A percentile compares a stretch with the other conserved stretches of the same genome.
phyloP scores from a whole-genome alignment of 78 protist species.

The Paulinella micropora region DNA sequence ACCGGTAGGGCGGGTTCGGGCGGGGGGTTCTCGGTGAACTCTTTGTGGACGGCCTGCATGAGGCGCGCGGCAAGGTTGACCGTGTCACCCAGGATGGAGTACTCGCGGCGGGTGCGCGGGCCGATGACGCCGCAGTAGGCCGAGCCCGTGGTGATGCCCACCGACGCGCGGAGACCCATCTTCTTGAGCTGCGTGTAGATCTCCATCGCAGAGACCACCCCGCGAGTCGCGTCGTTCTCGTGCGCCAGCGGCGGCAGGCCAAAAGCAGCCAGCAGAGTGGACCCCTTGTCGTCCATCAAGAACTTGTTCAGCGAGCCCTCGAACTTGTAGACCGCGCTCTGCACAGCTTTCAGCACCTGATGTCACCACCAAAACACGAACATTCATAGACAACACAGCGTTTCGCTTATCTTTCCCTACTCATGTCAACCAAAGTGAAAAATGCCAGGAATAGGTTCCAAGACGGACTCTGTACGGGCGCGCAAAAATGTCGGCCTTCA shows the following conservation, averaged over 20 bases:
- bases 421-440: too few species aligned
- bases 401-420: too few species aligned
- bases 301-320: slow-evolving; percentile 25
- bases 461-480: too few species aligned
- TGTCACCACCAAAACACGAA: too few species aligned
- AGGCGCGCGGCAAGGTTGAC: slow-evolving; percentile 24
- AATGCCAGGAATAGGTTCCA: too few species aligned
- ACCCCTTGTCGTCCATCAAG: slow-evolving; percentile 33
- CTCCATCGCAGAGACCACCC: slow-evolving; percentile 13
- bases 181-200: background rate
- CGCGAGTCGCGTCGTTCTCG: slow-evolving; percentile 14
- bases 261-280: background rate
- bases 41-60: background rate
- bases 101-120: background rate
- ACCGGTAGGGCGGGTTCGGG: background rate
- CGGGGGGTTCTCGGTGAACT: background rate
- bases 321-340: slow-evolving; percentile 4
- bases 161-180: background rate
- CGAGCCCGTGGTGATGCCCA: slow-evolving; percentile 19
- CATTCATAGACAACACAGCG: too few species aligned
- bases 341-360: too few species aligned
- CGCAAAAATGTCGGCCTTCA: too few species aligned
- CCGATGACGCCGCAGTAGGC: slow-evolving; percentile 21
- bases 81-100: slow-evolving; percentile 8
- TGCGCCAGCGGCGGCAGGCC: slow-evolving; percentile 27